Conservation (phyloP, 352 stramenopile genomes). For the Pythium guiyangense region DNA sequence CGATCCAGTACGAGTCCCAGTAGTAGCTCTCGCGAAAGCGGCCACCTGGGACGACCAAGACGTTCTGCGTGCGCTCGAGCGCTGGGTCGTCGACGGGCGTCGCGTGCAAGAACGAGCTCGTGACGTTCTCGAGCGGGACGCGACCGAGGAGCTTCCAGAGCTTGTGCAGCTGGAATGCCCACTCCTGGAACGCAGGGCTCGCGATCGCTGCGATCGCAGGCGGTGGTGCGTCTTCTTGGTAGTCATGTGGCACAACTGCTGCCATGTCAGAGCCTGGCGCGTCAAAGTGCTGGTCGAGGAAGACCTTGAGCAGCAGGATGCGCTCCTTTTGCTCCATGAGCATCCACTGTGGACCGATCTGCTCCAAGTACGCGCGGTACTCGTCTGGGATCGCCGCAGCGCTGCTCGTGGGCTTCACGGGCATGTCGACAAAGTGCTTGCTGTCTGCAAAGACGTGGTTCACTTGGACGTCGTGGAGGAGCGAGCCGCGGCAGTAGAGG, state of each 20-base stretch:
- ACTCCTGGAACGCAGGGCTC: conserved; percentile 21
- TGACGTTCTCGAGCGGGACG: conserved; percentile 39
- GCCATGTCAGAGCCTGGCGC: conserved; percentile 46
- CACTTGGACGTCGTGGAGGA: conserved; percentile 64
- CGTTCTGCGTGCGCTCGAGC: conserved; percentile 37
- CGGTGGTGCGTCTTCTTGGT: conserved; percentile 17
- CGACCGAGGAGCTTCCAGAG: conserved; percentile 73
- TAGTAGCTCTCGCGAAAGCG: conserved; percentile 93
- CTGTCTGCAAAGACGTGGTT: conserved; percentile 69
- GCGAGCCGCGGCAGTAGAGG: conserved; percentile 45
- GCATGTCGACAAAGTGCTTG: conserved; percentile 91
- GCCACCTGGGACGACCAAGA: conserved; percentile 83
- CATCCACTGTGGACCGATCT: conserved; percentile 17
- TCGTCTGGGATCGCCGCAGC: conserved; percentile 21
- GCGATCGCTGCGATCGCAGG: conserved; percentile 23
- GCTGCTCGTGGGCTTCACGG: conserved; percentile 41
- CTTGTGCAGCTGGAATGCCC: conserved; percentile 53
- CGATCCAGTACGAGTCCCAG: conserved; percentile 92
- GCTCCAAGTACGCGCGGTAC: conserved; percentile 28
- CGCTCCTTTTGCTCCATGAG: conserved; percentile 15
- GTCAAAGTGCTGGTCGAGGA: conserved; percentile 65
- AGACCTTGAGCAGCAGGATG: conserved; percentile 32
- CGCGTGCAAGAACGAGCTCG: conserved; percentile 49
- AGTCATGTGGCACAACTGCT: conserved; percentile 37
- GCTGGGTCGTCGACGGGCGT: conserved; percentile 25